These are phyloP conservation scores for Buxus sempervirens DNA, from an alignment of 164 flowering plant genomes.

Conservation along the genomic window DNA sequence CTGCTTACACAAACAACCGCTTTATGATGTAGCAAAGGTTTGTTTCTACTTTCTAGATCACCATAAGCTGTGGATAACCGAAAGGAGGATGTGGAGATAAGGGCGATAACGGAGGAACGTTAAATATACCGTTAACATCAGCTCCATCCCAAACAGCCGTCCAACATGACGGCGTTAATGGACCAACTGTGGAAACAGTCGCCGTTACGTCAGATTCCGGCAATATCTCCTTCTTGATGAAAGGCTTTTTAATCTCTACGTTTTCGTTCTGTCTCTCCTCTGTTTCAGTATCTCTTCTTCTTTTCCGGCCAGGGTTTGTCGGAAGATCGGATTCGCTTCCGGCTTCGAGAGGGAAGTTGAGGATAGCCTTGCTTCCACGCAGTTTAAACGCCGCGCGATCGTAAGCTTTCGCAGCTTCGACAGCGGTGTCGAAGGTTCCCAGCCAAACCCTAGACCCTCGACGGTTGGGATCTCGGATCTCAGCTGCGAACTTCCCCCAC, in stretches of 20 bases:
- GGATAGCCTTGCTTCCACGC: conserved; percentile 53
- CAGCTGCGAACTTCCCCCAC: conserved; percentile 64
- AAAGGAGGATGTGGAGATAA: conserved; percentile 22
- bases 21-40: no score
- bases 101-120: conserved; percentile 38
- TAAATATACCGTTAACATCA: conserved; percentile 24
- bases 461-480: conserved; percentile 51
- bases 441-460: conserved; percentile 52
- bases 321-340: conserved; percentile 12
- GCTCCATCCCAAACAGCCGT: conserved; percentile 25
- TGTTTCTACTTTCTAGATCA: neutral
- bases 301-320: neutral
- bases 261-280: conserved; percentile 5
- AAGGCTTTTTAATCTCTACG: conserved; percentile 8
- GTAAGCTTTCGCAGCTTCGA: conserved; percentile 59
- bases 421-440: conserved; percentile 47
- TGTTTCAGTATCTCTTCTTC: conserved; percentile 5
- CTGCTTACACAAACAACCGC: no score
- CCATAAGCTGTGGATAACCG: conserved; percentile 1
- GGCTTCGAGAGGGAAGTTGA: conserved; percentile 52
- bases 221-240: conserved; percentile 27
- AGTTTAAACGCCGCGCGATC: conserved; percentile 56
- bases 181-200: neutral
- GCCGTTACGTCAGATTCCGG: conserved; percentile 6
- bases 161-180: conserved; percentile 38